A percentile compares a stretch with the other conserved stretches of the same genome.
These are phyloP conservation scores for Gossypium trilobum DNA, from an alignment of 441 rosid genomes.

Conservation along the genomic window DNA sequence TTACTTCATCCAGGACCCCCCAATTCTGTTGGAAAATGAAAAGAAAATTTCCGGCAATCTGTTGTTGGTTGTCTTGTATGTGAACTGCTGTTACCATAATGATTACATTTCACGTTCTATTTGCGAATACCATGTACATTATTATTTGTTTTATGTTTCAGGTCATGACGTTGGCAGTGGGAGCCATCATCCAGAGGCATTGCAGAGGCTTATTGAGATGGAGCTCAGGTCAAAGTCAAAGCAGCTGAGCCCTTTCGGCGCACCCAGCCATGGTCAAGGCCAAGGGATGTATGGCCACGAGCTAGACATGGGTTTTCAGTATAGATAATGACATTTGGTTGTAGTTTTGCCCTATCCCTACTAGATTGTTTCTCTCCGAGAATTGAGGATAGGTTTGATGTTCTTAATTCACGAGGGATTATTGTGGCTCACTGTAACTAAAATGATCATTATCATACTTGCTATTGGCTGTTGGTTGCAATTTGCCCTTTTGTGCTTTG, in stretches of 20 bases:
- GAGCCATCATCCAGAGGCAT: slow-evolving; percentile 53
- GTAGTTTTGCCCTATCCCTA: slow-evolving; percentile 17
- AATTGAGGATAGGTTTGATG: not conserved
- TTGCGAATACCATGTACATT: not conserved
- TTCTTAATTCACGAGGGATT: not conserved
- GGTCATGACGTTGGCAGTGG: slow-evolving; percentile 42
- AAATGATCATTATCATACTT: not conserved
- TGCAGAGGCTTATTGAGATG: slow-evolving; percentile 73
- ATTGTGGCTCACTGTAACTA: slow-evolving; percentile 4
- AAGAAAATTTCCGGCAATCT: not conserved
- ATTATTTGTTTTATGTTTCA: slow-evolving; percentile 23
- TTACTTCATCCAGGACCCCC: not conserved
- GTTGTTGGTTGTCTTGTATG: not conserved
- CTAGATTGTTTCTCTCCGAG: slow-evolving; percentile 3
- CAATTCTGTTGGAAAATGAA: not conserved
- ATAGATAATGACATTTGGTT: slow-evolving; percentile 33
- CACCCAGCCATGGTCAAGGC: slow-evolving; percentile 47
- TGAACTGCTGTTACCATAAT: not conserved
- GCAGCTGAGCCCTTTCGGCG: slow-evolving; percentile 41
- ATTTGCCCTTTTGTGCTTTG: not conserved
- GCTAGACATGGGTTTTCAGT: slow-evolving; percentile 65
- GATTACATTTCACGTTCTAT: not conserved
- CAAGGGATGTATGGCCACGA: slow-evolving; percentile 33
- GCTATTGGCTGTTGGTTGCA: not conserved
- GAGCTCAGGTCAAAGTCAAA: slow-evolving; percentile 59